These are phyloP conservation scores for Sporobolomyces roseus DNA, from an alignment of 768 basidiomycete species.

Conservation along the genomic window DNA sequence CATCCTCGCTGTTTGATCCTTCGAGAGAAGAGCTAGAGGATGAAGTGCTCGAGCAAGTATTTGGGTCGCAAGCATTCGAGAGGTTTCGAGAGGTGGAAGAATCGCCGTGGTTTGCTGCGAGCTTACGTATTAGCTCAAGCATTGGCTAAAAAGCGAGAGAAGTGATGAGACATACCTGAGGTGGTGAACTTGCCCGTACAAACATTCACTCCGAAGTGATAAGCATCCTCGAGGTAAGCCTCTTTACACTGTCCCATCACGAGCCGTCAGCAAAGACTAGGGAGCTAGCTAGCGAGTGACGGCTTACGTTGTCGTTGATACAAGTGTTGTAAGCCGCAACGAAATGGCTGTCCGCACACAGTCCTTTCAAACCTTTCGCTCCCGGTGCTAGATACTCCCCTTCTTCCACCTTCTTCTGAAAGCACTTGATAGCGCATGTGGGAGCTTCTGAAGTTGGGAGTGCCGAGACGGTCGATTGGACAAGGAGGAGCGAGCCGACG, in stretches of 20 bases:
- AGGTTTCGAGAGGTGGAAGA: neutral
- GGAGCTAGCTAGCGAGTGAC: neutral
- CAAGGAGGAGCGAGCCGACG: neutral
- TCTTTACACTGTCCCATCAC: neutral
- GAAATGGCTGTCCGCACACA: neutral
- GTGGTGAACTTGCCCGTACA: conserved; percentile 10
- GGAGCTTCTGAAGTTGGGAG: conserved; percentile 10
- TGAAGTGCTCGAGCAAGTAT: neutral
- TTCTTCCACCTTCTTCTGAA: conserved; percentile 18
- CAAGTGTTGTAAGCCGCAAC: conserved; percentile 19
- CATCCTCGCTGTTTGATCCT: neutral
- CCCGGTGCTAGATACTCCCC: conserved; percentile 12
- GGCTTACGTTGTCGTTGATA: conserved; percentile 10
- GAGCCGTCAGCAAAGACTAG: neutral
- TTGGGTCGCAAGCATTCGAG: neutral
- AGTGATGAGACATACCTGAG: neutral
- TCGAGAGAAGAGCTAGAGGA: neutral
- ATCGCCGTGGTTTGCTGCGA: conserved; percentile 1
- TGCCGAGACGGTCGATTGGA: neutral
- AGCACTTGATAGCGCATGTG: conserved; percentile 9
- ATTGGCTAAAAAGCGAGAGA: neutral
- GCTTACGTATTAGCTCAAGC: neutral
- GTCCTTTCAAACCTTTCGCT: neutral
- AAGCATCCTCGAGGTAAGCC: conserved; percentile 1
- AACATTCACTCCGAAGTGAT: conserved; percentile 6